Evolutionary conservation across 345 rosid species (phyloP).

Genomic region (Lenwebbia sp.): DNA sequence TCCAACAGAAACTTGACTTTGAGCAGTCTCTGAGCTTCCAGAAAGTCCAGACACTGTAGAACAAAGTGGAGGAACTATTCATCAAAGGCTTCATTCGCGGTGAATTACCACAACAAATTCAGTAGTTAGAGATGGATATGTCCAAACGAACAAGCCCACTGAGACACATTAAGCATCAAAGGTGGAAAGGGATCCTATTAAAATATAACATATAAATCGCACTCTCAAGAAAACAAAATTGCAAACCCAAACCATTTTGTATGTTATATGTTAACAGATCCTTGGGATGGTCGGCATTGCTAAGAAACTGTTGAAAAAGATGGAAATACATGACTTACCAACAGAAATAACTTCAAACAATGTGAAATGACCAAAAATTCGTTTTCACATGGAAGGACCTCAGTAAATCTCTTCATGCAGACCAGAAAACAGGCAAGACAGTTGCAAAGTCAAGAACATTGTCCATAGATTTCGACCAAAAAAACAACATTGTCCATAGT

Average conservation of each 20-base stretch:
- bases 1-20: conserved; percentile 82
- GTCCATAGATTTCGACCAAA: neutral
- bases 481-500: neutral
- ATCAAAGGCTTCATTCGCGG: neutral
- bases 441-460: neutral
- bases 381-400: neutral
- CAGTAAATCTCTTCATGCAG: neutral
- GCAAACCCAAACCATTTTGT: neutral
- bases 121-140: neutral
- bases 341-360: neutral
- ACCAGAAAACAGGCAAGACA: neutral
- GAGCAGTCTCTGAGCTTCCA: conserved; percentile 57
- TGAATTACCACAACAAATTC: neutral
- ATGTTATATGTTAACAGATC: neutral
- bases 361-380: neutral
- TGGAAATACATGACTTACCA: neutral
- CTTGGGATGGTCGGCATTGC: neutral
- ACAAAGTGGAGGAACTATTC: neutral
- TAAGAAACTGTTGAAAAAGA: neutral
- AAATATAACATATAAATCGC: neutral
- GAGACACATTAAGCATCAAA: neutral
- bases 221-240: neutral
- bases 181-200: neutral
- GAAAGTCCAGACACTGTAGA: conserved; percentile 75
- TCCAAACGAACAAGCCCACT: neutral